Base-by-base conservation (phyloP, 768 basidiomycete genomes). In the Rhodotorula toruloides region DNA sequence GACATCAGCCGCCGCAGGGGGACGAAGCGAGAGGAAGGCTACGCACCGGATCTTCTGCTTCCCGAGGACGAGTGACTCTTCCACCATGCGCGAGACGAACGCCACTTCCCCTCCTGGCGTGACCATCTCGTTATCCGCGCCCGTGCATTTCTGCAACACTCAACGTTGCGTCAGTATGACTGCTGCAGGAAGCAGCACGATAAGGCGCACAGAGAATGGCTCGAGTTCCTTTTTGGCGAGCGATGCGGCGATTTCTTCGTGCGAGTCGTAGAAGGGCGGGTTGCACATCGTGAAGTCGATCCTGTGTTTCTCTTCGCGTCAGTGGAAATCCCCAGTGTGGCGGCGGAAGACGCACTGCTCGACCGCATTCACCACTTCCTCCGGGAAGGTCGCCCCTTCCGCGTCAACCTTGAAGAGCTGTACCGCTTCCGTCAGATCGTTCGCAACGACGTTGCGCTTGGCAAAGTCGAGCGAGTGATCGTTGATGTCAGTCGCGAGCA, bases 231-330 rank as follows among this genome's bases (percentile, higher is more conserved):
- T 97, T 11, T 79, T 78, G 27, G 82, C 81, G 0, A 85, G 83
- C 3, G 85, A 85, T 4, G 77, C 74, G 0, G 73, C 69, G 13
- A 91, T 82, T 63, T 98, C 94, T 37, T 85, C 84, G 1, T 76
- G 74, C 62, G 85, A 88, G n/a, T 80, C 76, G 74, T 96, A 98
- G 77, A 99, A 99, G 0, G 94, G 94, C 0, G 94, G 94, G 76
- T 98, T 99, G 78, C 93, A 97, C 85, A 98, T 90, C 0, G 86
- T 85, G 70, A 94, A 91, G 63, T 87, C 84, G 73, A 86, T 84
- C 7, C 83, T 85, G 58, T n/a, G 21, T 9, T 3, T 17, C 16
- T 13, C 17, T 9, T 34, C 9, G 37, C 14, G 47, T 46, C 29
- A 53, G 60, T 50, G 22, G 8, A 2, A 22, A 22, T 6, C 2